phyloP scores from a whole-genome alignment of 176 grass and related monocot species.

The Avena eriantha region DNA sequence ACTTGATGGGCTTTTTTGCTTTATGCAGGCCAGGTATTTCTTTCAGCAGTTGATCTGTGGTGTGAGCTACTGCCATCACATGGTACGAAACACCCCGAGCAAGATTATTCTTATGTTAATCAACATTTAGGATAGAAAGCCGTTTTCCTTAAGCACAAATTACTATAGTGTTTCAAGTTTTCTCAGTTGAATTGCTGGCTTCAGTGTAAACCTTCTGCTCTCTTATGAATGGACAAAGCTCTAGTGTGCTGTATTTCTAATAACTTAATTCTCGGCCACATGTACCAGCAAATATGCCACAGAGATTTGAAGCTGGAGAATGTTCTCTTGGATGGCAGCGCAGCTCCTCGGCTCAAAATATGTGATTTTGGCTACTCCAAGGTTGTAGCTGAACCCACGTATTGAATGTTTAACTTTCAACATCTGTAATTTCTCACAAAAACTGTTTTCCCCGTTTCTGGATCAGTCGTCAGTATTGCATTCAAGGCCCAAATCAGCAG shows the following conservation, averaged over 20 bases:
- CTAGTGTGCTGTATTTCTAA: slow-evolving; percentile 16
- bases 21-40: slow-evolving; percentile 79
- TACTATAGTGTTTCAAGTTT: background rate
- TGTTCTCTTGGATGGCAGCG: slow-evolving; percentile 85
- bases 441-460: slow-evolving; percentile 38
- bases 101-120: slow-evolving; percentile 7
- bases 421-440: slow-evolving; percentile 31
- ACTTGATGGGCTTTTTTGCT: slow-evolving; percentile 37
- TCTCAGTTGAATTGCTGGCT: background rate
- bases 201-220: slow-evolving; percentile 2
- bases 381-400: slow-evolving; percentile 50
- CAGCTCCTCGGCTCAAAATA: slow-evolving; percentile 91
- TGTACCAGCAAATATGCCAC: slow-evolving; percentile 91
- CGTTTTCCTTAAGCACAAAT: slow-evolving; percentile 23
- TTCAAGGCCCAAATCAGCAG: slow-evolving; percentile 89
- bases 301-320: slow-evolving; percentile 97
- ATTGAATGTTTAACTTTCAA: background rate
- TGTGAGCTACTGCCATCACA: slow-evolving; percentile 89
- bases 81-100: slow-evolving; percentile 51
- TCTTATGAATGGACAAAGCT: background rate
- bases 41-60: slow-evolving; percentile 95
- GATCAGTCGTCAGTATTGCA: slow-evolving; percentile 83
- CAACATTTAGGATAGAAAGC: background rate
- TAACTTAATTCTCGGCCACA: background rate
- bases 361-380: slow-evolving; percentile 98